These are phyloP conservation scores for Penicillium soppii DNA, from an alignment of 495 filamentous ascomycete genomes.

Conservation along the genomic window DNA sequence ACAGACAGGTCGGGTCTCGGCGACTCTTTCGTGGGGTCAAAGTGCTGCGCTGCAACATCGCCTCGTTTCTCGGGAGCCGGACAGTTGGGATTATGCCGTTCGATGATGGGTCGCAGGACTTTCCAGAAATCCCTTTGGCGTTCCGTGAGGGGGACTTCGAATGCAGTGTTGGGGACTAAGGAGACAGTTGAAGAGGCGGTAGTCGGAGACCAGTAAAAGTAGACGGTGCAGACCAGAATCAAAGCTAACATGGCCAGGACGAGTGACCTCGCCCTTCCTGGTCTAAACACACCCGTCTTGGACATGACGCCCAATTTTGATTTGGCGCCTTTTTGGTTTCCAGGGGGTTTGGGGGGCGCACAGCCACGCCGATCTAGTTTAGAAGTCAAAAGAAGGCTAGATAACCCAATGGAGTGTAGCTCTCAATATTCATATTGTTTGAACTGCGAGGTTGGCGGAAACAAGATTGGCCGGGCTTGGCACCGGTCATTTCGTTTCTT, in stretches of 20 bases:
- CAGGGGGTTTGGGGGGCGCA: constrained; percentile 19
- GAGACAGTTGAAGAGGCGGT: constrained; percentile 26
- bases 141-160: constrained; percentile 32
- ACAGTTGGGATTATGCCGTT: constrained; percentile 27
- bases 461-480: constrained; percentile 10
- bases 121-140: constrained; percentile 38
- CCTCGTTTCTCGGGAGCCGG: constrained; percentile 23
- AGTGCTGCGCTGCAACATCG: constrained; percentile 24
- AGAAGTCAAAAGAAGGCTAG: background rate
- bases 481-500: background rate
- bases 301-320: background rate
- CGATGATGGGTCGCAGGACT: constrained; percentile 29
- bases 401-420: constrained; percentile 5
- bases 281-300: constrained; percentile 33
- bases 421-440: background rate
- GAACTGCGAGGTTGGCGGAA: background rate
- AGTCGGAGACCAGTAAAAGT: constrained; percentile 32
- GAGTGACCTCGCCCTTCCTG: constrained; percentile 31
- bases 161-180: constrained; percentile 30
- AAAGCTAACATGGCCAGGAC: constrained; percentile 21
- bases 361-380: constrained; percentile 18
- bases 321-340: background rate
- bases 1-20: constrained; percentile 36
- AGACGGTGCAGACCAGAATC: constrained; percentile 33
- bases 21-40: constrained; percentile 31